These are phyloP conservation scores for Venturia effusa DNA, from an alignment of 2,329 filamentous ascomycete species.

Conservation along the genomic window DNA sequence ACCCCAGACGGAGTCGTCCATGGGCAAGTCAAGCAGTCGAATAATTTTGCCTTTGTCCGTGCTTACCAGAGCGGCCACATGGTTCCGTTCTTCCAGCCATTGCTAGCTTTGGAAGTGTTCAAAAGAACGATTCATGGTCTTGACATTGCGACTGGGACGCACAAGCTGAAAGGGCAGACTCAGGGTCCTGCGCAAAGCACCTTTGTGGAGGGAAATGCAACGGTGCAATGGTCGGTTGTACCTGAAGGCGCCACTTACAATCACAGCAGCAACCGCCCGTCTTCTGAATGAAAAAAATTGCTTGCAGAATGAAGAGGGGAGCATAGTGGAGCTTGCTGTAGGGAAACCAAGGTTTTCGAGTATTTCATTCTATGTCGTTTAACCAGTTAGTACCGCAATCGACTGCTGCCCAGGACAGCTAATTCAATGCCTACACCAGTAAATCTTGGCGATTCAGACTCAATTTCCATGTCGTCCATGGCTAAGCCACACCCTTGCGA, in stretches of 20 bases:
- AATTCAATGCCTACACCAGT: no score
- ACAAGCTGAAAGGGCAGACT: neutral
- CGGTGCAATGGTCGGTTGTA: neutral
- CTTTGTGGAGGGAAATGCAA: neutral
- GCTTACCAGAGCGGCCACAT: conserved; percentile 18
- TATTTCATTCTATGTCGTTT: no score
- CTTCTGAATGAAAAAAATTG: no score
- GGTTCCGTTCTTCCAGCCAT: conserved; percentile 43
- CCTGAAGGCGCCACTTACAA: neutral
- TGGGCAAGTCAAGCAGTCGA: conserved; percentile 21
- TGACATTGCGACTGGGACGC: conserved; percentile 45
- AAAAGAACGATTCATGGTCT: conserved; percentile 37
- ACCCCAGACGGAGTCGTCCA: conserved; percentile 16
- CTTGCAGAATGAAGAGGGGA: no score
- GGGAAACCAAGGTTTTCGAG: no score
- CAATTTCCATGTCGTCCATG: no score
- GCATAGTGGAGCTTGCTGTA: no score
- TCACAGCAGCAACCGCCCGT: neutral
- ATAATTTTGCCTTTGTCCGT: conserved; percentile 20
- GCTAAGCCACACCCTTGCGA: no score
- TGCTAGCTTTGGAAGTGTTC: conserved; percentile 44
- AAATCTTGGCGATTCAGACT: no score
- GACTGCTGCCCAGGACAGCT: no score
- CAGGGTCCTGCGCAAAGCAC: neutral
- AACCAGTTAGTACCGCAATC: no score